These are phyloP conservation scores for Herpetospermum pedunculosum DNA, from an alignment of 306 rosid species.

Conservation along the genomic window DNA sequence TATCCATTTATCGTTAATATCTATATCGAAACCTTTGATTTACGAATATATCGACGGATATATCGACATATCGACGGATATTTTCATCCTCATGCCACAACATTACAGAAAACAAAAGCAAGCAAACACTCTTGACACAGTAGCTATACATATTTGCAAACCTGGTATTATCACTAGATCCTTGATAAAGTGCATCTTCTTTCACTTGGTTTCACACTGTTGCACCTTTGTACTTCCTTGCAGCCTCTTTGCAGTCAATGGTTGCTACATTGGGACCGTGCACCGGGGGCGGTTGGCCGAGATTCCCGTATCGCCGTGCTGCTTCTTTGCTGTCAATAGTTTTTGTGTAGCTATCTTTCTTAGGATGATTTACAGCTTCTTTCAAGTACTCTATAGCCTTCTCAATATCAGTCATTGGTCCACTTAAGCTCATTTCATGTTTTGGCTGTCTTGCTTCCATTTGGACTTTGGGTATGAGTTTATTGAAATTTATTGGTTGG, in stretches of 20 bases:
- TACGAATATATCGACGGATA: too few species aligned
- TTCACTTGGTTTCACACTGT: not conserved
- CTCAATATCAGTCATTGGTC: constrained; percentile 28
- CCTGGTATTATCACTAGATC: not conserved
- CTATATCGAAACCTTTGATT: too few species aligned
- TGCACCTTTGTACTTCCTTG: constrained; percentile 7
- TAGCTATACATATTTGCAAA: not conserved
- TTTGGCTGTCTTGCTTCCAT: constrained; percentile 22
- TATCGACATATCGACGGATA: too few species aligned
- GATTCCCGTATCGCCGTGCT: constrained; percentile 13
- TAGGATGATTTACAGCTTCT: constrained; percentile 16
- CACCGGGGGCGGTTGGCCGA: not conserved
- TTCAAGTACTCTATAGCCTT: constrained; percentile 17
- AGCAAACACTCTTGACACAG: not conserved
- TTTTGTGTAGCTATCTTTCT: not conserved
- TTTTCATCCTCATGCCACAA: too few species aligned
- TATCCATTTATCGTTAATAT: too few species aligned
- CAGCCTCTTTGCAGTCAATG: constrained; percentile 7
- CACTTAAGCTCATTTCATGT: constrained; percentile 11
- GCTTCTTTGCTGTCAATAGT: constrained; percentile 15
- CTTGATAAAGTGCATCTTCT: not conserved
- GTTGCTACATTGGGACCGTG: not conserved
- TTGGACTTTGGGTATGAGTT: constrained; percentile 16
- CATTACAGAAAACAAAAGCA: not conserved
- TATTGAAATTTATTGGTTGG: constrained; percentile 5